Base-by-base conservation (phyloP, 805 yeast species). In the Kodamaea sagamina region DNA sequence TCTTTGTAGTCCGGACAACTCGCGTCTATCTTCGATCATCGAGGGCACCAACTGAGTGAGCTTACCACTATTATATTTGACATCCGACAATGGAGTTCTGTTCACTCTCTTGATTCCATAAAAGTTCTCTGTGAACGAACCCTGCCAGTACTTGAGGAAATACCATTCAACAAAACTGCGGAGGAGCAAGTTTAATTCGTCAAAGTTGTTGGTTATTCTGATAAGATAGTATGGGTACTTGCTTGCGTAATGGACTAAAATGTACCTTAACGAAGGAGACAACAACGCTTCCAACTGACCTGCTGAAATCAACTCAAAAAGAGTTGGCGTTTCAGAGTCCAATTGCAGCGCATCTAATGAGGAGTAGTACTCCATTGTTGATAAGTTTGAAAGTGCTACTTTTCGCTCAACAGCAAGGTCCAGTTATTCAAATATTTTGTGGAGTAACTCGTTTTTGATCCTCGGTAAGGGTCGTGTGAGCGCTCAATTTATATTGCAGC, bases 121-220 rank as follows among this genome's bases (percentile, higher is more conserved):
- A 58, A 92, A 92, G 57, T 86, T 86, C 61, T 92, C 97, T 0
- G 95, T 88, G 55, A 92, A 88, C 2, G 93, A 79, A 0, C 95
- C 79, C 54, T 87, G 90, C 88, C 93, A 86, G 38, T 72, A 71
- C 40, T 68, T 75, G 38, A 92, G 61, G 52, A 83, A 86, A 48
- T 77, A 74, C 71, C 81, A 81, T 61, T 93, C 97, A 1, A 92
- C 66, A 3, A 75, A 44, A 0, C 86, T 81, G 54, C 90, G 68
- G 2, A 84, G 47, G 2, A 78, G 46, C 3, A 84, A 59, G 52
- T 84, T 84, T 27, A 89, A 55, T 67, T 88, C 96, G 59, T 92
- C 97, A 57, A 86, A 89, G 34, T 71, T 68, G 53, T 85, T 80
- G 19, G 88, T 78, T 3, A 85, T 49, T 44, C 73, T 61, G 11